phyloP scores from a whole-genome alignment of 345 rosid genomes.

The Raphanus sativus region DNA sequence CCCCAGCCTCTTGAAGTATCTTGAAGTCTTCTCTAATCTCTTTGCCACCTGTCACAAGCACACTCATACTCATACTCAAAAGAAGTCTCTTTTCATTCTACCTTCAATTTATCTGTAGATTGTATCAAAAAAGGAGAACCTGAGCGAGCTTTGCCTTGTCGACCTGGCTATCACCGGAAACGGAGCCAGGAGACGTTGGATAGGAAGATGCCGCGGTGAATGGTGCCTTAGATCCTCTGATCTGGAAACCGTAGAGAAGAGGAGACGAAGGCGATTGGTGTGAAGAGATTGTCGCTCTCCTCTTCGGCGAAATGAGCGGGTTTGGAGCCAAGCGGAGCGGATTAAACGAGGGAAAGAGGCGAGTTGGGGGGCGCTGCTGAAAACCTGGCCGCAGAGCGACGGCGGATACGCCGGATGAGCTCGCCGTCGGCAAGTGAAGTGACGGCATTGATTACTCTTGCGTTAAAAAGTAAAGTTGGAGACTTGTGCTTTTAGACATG shows the following conservation, averaged over 20 bases:
- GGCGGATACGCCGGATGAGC: slow-evolving; percentile 38
- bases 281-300: slow-evolving; percentile 18
- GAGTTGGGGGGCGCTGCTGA: slow-evolving; percentile 28
- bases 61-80: background rate
- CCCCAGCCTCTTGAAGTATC: slow-evolving; percentile 85
- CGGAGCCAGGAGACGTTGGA: slow-evolving; percentile 44
- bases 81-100: too few relatives aligned
- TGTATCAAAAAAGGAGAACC: slow-evolving; percentile 35
- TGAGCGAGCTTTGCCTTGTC: slow-evolving; percentile 76
- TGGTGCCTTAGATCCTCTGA: slow-evolving; percentile 35
- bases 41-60: slow-evolving; percentile 66
- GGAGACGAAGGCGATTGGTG: slow-evolving; percentile 19
- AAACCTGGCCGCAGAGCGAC: slow-evolving; percentile 28
- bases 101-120: background rate
- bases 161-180: slow-evolving; percentile 44
- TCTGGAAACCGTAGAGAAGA: slow-evolving; percentile 33
- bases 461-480: slow-evolving; percentile 9
- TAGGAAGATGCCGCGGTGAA: slow-evolving; percentile 38
- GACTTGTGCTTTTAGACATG: background rate
- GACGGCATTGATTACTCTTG: slow-evolving; percentile 51
- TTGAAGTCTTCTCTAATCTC: slow-evolving; percentile 87
- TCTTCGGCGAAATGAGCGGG: slow-evolving; percentile 23
- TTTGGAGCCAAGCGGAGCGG: slow-evolving; percentile 27
- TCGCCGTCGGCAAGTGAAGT: slow-evolving; percentile 54
- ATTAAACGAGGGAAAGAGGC: slow-evolving; percentile 7